phyloP scores from a whole-genome alignment of 2,329 filamentous ascomycete species.

The Pyrenochaeta sp. region DNA sequence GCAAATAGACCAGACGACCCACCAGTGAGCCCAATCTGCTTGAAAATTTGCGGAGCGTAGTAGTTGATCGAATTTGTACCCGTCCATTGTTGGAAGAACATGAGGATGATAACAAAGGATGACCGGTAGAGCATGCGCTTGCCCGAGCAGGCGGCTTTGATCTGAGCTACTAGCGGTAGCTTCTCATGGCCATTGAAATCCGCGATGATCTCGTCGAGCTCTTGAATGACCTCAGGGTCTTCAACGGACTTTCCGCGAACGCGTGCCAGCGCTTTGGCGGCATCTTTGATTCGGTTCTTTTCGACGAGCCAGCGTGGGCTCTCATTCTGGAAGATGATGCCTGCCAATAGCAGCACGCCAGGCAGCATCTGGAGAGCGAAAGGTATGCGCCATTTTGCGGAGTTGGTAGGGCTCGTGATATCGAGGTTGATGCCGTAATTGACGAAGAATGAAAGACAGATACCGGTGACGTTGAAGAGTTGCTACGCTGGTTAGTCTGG shows the following conservation, averaged over 20 bases:
- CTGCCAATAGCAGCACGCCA: slow-evolving; percentile 59
- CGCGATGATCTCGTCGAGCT: slow-evolving; percentile 54
- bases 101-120: slow-evolving; percentile 54
- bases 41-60: slow-evolving; percentile 56
- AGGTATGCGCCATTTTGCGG: slow-evolving; percentile 63
- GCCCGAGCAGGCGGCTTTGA: slow-evolving; percentile 49
- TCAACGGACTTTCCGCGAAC: slow-evolving; percentile 50
- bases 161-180: slow-evolving; percentile 49
- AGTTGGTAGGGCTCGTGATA: slow-evolving; percentile 50
- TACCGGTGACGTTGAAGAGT: slow-evolving; percentile 55
- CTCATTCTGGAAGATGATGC: slow-evolving; percentile 62
- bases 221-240: slow-evolving; percentile 47
- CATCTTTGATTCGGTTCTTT: slow-evolving; percentile 58
- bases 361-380: slow-evolving; percentile 63
- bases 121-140: slow-evolving; percentile 53
- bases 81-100: slow-evolving; percentile 56
- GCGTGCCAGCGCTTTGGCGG: slow-evolving; percentile 51
- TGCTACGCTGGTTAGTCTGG: slow-evolving; percentile 28
- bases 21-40: slow-evolving; percentile 52
- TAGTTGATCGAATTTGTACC: slow-evolving; percentile 52
- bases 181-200: slow-evolving; percentile 56
- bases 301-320: slow-evolving; percentile 64
- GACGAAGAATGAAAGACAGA: slow-evolving; percentile 62
- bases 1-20: slow-evolving; percentile 54
- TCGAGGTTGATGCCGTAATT: slow-evolving; percentile 61